Percentiles rank a stretch among this genome's conserved stretches.
Conservation (phyloP, 2,329 filamentous ascomycete species). For the Coniochaeta prunicola region DNA sequence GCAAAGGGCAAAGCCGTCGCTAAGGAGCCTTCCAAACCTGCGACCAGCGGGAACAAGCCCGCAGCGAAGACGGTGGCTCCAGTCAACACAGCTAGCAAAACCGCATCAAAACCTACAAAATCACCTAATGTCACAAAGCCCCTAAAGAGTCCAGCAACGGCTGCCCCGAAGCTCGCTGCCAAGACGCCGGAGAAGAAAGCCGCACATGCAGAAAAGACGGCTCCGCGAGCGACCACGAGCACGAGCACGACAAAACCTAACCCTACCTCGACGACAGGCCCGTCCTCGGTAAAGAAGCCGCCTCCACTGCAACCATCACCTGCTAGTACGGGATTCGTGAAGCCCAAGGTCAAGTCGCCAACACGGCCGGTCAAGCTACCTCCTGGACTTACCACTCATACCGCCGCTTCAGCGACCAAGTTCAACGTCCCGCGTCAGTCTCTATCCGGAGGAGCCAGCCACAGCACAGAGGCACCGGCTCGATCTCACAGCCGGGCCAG, state of each 20-base stretch:
- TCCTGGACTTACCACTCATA: constrained; percentile 61
- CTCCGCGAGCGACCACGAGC: constrained; percentile 5
- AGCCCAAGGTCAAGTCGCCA: constrained; percentile 59
- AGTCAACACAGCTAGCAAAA: constrained; percentile 17
- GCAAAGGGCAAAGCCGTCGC: constrained; percentile 3
- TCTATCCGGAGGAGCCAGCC: constrained; percentile 28
- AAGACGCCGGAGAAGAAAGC: constrained; percentile 29
- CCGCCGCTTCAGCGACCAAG: constrained; percentile 62
- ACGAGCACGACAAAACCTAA: constrained; percentile 18
- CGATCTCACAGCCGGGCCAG: constrained; percentile 42
- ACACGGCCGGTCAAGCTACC: constrained; percentile 62
- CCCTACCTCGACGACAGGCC: constrained; percentile 13
- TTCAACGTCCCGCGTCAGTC: constrained; percentile 32
- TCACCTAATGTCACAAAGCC: constrained; percentile 30
- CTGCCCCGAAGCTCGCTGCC: constrained; percentile 16
- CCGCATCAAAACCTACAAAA: constrained; percentile 24
- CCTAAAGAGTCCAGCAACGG: constrained; percentile 26
- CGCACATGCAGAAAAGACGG: constrained; percentile 20
- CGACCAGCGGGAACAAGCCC: constrained; percentile 4
- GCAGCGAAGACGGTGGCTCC: constrained; percentile 17
- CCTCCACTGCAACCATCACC: constrained; percentile 31
- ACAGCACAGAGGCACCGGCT: constrained; percentile 18
- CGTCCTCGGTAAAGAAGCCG: constrained; percentile 33
- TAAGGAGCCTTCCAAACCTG: constrained; percentile 8
- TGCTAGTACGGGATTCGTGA: constrained; percentile 37